Percentiles rank a stretch among this genome's conserved stretches.
Evolutionary conservation across 768 basidiomycete genomes (phyloP).

Genomic region (Nevesoporus exiguus): DNA sequence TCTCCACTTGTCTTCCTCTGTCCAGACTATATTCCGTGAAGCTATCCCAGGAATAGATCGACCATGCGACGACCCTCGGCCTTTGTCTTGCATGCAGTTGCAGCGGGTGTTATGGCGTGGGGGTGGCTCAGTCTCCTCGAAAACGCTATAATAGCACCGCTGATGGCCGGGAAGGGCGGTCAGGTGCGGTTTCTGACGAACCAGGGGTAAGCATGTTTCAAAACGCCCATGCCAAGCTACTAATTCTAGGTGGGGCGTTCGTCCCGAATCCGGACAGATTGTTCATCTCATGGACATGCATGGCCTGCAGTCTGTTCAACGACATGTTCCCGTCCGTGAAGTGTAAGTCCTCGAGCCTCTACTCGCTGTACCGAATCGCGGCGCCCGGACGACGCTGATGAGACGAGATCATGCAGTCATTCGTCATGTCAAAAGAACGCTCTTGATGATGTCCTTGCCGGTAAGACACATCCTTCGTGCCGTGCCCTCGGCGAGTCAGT

Average conservation of each 20-base stretch:
- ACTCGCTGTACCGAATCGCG: background rate
- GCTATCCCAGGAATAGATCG: background rate
- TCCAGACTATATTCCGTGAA: background rate
- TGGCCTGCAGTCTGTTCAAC: slow-evolving; percentile 36
- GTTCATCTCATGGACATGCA: slow-evolving; percentile 40
- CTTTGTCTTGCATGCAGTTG: slow-evolving; percentile 32
- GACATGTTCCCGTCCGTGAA: slow-evolving; percentile 40
- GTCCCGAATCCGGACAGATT: slow-evolving; percentile 4
- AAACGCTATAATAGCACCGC: slow-evolving; percentile 17
- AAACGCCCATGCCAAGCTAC: background rate
- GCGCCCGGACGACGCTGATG: background rate
- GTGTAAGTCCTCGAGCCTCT: slow-evolving; percentile 29
- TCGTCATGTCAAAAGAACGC: slow-evolving; percentile 49
- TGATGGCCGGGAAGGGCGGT: slow-evolving; percentile 55
- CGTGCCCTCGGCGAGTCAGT: background rate
- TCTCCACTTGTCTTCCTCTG: background rate
- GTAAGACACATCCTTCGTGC: slow-evolving; percentile 31
- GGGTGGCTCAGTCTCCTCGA: slow-evolving; percentile 29
- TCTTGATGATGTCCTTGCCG: slow-evolving; percentile 68
- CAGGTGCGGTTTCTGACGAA: slow-evolving; percentile 75
- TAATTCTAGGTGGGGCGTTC: background rate
- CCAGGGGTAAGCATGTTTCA: slow-evolving; percentile 46
- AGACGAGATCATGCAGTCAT: slow-evolving; percentile 1
- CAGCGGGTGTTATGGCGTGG: slow-evolving; percentile 35
- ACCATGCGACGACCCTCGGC: slow-evolving; percentile 16